Percentiles rank a stretch among this genome's conserved stretches.
phyloP scores from a whole-genome alignment of 352 stramenopile species.

The Pythium pectinolyticum region DNA sequence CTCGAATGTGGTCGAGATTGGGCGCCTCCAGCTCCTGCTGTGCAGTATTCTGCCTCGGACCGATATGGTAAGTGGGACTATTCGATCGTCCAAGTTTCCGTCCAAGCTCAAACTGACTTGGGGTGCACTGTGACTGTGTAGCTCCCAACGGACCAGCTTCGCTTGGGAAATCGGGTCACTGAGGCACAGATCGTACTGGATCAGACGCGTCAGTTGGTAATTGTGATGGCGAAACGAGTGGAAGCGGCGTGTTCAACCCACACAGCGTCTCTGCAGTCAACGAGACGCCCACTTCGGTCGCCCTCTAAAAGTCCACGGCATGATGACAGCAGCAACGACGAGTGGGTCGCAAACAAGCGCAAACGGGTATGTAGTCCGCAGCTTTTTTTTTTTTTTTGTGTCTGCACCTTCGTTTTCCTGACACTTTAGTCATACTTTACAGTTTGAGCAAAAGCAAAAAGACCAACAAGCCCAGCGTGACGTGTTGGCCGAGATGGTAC shows the following conservation, averaged over 20 bases:
- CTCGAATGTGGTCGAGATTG: conserved; percentile 8
- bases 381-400: background rate
- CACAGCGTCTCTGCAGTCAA: background rate
- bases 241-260: background rate
- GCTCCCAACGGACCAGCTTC: conserved; percentile 14
- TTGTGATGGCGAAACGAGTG: conserved; percentile 10
- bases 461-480: conserved; percentile 1
- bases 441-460: conserved; percentile 12
- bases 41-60: conserved; percentile 13
- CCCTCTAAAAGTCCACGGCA: conserved; percentile 20
- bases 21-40: conserved; percentile 26
- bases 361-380: conserved; percentile 19
- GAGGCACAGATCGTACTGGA: conserved; percentile 6
- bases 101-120: no score
- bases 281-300: conserved; percentile 2
- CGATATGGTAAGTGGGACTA: conserved; percentile 12
- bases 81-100: background rate
- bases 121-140: background rate
- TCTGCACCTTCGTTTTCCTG: background rate
- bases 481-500: conserved; percentile 1
- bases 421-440: no score
- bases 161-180: background rate
- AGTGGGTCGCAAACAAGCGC: conserved; percentile 26
- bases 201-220: background rate
- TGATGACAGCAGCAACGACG: background rate